Evolutionary conservation across 495 filamentous ascomycete species (phyloP).

Genomic region (Neurospora tetrasperma): DNA sequence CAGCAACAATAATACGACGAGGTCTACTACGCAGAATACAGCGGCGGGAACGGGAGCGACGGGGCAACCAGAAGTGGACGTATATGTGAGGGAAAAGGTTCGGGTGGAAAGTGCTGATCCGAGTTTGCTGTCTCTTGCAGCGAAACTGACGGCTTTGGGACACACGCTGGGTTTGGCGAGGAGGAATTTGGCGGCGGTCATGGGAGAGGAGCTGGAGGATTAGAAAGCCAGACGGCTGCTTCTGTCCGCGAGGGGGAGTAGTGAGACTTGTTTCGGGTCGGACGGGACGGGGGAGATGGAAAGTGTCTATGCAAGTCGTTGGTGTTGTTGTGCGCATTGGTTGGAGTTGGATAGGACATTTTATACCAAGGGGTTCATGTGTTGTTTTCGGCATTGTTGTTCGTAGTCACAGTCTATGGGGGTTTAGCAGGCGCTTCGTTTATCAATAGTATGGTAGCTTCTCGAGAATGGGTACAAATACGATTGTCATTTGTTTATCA

Average conservation of each 20-base stretch:
- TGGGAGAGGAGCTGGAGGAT: conserved; percentile 49
- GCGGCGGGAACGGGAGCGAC: too few relatives aligned
- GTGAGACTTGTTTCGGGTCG: not conserved
- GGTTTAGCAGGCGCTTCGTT: conserved; percentile 8
- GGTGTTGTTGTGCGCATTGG: conserved; percentile 12
- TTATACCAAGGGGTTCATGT: conserved; percentile 16
- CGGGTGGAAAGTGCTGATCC: conserved; percentile 88
- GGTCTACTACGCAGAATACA: too few relatives aligned
- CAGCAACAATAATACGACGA: not conserved
- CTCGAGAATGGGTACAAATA: not conserved
- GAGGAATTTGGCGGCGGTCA: conserved; percentile 66
- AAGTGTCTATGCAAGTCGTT: not conserved
- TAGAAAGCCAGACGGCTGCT: conserved; percentile 5
- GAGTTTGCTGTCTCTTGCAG: conserved; percentile 72
- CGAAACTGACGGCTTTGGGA: conserved; percentile 76
- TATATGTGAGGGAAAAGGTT: conserved; percentile 82
- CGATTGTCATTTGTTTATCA: not conserved
- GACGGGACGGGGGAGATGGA: not conserved
- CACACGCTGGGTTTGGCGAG: conserved; percentile 59
- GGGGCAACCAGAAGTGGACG: conserved; percentile 36
- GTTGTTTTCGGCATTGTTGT: conserved; percentile 15
- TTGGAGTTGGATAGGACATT: conserved; percentile 17
- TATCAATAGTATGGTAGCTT: not conserved
- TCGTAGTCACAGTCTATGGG: conserved; percentile 3
- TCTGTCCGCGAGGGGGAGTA: not conserved